These are phyloP conservation scores for Naegleria lovaniensis DNA, from an alignment of 208 protist species.

Conservation along the genomic window DNA sequence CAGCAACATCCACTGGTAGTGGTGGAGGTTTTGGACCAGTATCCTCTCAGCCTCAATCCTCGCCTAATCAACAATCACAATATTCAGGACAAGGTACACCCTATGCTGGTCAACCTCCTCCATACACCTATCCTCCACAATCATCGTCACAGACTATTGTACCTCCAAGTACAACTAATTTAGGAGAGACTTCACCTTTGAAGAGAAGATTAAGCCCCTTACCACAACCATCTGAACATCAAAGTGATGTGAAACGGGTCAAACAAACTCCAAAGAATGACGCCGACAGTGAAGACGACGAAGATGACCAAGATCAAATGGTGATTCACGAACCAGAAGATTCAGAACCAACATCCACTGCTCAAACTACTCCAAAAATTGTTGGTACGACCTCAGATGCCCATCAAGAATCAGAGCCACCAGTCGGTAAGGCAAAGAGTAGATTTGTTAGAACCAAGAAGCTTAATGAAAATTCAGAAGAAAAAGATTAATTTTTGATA, in stretches of 20 bases:
- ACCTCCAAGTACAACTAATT: no score
- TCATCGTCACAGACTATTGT: not conserved
- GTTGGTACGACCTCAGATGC: not conserved
- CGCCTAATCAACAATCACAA: not conserved
- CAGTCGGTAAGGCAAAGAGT: not conserved
- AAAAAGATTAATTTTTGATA: not conserved
- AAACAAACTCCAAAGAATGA: not conserved
- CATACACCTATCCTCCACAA: not conserved
- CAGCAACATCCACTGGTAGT: not conserved
- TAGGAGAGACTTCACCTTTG: not conserved
- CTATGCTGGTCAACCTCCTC: not conserved
- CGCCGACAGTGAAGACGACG: not conserved
- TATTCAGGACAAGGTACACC: not conserved
- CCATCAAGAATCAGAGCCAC: not conserved
- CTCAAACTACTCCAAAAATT: not conserved
- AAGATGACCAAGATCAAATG: conserved; percentile 13
- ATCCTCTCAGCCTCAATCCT: not conserved
- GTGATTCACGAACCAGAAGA: not conserved
- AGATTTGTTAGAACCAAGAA: not conserved
- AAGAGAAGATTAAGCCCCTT: not conserved
- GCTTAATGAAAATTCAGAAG: not conserved
- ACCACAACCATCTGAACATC: no score
- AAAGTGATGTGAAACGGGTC: not conserved
- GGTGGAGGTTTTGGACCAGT: not conserved
- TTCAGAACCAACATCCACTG: not conserved